Percentiles rank a stretch among this genome's conserved stretches.
Evolutionary conservation across 2,329 filamentous ascomycete species (phyloP).

Genomic region (Scedosporium aurantiacum): DNA sequence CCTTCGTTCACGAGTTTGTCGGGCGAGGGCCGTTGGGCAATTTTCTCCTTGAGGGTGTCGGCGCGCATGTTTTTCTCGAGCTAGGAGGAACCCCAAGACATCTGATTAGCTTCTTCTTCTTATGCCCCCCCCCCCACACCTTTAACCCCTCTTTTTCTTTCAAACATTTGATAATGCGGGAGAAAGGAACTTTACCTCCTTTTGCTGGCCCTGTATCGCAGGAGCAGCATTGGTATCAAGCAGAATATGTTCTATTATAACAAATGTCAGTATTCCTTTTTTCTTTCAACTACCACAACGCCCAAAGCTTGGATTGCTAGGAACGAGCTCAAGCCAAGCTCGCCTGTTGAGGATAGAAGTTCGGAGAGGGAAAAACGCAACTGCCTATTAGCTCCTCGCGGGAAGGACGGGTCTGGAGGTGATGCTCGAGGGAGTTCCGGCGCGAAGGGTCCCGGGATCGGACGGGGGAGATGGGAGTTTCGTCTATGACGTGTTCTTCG

Average conservation of each 20-base stretch:
- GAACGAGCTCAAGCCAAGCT: too few relatives aligned
- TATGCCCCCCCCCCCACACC: too few relatives aligned
- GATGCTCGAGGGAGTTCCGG: conserved; percentile 62
- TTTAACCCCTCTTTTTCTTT: background rate
- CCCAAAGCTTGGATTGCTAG: background rate
- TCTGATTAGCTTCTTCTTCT: background rate
- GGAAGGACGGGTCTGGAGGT: conserved; percentile 62
- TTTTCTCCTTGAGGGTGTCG: conserved; percentile 77
- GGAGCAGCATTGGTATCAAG: conserved; percentile 69
- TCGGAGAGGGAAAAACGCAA: conserved; percentile 8
- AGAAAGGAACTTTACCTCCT: conserved; percentile 40
- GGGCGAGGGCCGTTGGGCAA: conserved; percentile 64
- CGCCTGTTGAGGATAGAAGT: too few relatives aligned
- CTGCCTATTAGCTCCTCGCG: conserved; percentile 63
- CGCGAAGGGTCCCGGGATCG: conserved; percentile 23
- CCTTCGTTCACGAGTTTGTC: conserved; percentile 70
- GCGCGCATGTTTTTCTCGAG: conserved; percentile 81
- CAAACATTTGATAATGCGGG: conserved; percentile 3
- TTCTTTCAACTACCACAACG: background rate
- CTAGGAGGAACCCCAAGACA: conserved; percentile 16
- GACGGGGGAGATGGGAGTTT: conserved; percentile 40
- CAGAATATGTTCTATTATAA: conserved; percentile 67
- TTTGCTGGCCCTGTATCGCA: conserved; percentile 66
- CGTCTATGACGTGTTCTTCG: conserved; percentile 27
- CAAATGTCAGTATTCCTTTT: conserved; percentile 13